A percentile compares a stretch with the other conserved stretches of the same genome.
Evolutionary conservation across 2,329 filamentous ascomycete genomes (phyloP).

Genomic region (Orbilia ellipsospora): DNA sequence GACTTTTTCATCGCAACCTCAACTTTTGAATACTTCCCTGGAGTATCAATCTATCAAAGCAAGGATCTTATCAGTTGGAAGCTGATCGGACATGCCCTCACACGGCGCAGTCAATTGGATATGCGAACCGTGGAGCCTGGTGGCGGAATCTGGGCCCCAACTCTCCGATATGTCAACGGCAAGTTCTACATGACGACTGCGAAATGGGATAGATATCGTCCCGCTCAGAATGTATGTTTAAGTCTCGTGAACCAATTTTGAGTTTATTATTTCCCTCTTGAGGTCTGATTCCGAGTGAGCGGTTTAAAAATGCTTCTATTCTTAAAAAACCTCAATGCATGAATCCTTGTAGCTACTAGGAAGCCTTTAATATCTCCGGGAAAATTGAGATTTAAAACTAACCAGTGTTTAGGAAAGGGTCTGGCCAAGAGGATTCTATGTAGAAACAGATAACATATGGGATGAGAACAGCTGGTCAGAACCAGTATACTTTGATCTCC

Average conservation of each 20-base stretch:
- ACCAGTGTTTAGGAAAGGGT: slow-evolving; percentile 50
- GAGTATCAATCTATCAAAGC: slow-evolving; percentile 71
- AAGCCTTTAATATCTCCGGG: slow-evolving; percentile 47
- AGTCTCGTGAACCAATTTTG: neutral
- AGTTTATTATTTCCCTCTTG: slow-evolving; percentile 3
- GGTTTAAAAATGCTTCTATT: slow-evolving; percentile 41
- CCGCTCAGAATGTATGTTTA: slow-evolving; percentile 45
- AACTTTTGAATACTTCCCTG: slow-evolving; percentile 73
- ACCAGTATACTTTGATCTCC: slow-evolving; percentile 68
- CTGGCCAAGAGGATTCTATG: slow-evolving; percentile 68
- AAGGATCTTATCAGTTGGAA: slow-evolving; percentile 67
- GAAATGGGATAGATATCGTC: slow-evolving; percentile 52
- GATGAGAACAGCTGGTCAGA: slow-evolving; percentile 68
- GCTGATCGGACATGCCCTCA: slow-evolving; percentile 68
- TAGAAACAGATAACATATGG: slow-evolving; percentile 68
- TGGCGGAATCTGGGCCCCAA: slow-evolving; percentile 74
- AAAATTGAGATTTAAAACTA: slow-evolving; percentile 52
- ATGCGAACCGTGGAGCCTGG: slow-evolving; percentile 69
- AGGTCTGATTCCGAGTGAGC: slow-evolving; percentile 8
- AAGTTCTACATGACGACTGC: slow-evolving; percentile 54
- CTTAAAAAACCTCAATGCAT: slow-evolving; percentile 19
- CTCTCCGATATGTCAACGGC: slow-evolving; percentile 64
- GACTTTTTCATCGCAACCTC: slow-evolving; percentile 72
- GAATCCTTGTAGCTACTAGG: slow-evolving; percentile 25
- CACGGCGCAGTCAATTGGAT: slow-evolving; percentile 66